Base-by-base conservation (phyloP, 2,329 filamentous ascomycete genomes). In the Grosmannia clavigera region DNA sequence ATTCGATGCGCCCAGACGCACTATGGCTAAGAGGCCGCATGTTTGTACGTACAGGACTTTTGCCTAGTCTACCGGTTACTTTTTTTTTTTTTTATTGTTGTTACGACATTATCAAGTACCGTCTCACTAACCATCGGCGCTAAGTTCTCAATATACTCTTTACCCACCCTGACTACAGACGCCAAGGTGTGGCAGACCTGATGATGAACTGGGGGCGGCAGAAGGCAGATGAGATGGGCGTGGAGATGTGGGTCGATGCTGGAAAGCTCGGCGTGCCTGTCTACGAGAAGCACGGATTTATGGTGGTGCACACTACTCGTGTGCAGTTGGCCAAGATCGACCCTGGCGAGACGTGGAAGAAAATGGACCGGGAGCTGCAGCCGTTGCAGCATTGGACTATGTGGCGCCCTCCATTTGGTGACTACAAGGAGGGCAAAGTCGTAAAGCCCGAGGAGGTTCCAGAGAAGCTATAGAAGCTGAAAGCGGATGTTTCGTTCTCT, bases 61-160 rank as follows among this genome's bases (percentile, higher is more conserved):
- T 5, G 35, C 14, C 38, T 40, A 16, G 38, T 16, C 12, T 40
- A 4, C 38, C 38, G 5, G 33, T n/a, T n/a, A n/a, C n/a, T n/a
- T n/a, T n/a, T n/a, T n/a, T n/a, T n/a, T n/a, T n/a, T n/a, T n/a
- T n/a, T n/a, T n/a, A n/a, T n/a, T n/a, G n/a, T n/a, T 35, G 2
- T 35, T 7, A 35, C 10, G 33, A 35, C 33, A 10, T 35, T 9
- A 35, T 35, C 33, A 35, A 10, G 33, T 2, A 9, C 5, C 33
- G 16, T 40, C 25, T 52, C 6, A 6, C 29, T 31, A 53, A 38
- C 11, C 48, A 3, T 33, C 25, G 3, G 2, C 12, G 12, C 12
- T 16, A 19, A 59, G 58, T 59, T 51, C 50, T 59, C 50, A 59
- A 48, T 19, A 48, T 59, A 11, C 22, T 59, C 25, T 59, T 48